A percentile compares a stretch with the other conserved stretches of the same genome.
phyloP scores from a whole-genome alignment of 2,329 filamentous ascomycete genomes.

The Thermothelomyces thermophilus region DNA sequence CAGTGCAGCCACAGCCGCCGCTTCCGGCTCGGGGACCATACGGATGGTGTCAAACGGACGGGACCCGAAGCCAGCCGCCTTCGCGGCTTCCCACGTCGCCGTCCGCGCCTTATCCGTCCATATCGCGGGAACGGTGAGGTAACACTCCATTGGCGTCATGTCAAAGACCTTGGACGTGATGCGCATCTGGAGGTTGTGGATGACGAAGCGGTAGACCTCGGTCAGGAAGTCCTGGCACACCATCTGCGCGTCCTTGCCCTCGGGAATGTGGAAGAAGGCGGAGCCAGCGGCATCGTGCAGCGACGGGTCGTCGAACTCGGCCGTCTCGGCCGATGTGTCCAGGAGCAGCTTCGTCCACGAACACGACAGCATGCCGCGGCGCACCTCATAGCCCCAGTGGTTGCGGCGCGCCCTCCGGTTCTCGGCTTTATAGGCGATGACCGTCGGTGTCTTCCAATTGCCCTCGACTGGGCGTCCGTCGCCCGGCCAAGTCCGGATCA shows the following conservation, averaged over 20 bases:
- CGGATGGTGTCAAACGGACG: neutral
- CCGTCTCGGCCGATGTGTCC: constrained; percentile 2
- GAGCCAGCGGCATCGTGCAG: neutral
- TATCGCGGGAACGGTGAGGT: constrained; percentile 2
- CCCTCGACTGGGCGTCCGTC: neutral
- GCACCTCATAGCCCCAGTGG: neutral
- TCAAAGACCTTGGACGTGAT: constrained; percentile 1
- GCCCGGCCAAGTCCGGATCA: constrained; percentile 1
- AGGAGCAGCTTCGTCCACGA: constrained; percentile 1
- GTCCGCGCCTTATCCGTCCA: constrained; percentile 1
- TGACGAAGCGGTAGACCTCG: constrained; percentile 3
- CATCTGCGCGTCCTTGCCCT: constrained; percentile 2
- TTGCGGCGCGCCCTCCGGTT: neutral
- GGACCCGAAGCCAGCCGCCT: constrained; percentile 1
- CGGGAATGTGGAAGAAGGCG: neutral
- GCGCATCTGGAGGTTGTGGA: constrained; percentile 2
- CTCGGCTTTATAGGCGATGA: constrained; percentile 1
- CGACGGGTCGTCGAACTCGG: constrained; percentile 3
- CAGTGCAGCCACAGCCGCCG: neutral
- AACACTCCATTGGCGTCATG: constrained; percentile 5
- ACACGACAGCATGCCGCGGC: neutral
- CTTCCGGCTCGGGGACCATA: neutral
- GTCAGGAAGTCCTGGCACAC: constrained; percentile 5
- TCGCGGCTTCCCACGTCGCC: neutral
- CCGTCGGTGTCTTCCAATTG: constrained; percentile 2